phyloP scores from a whole-genome alignment of 148 eudicot genomes.

The Chenopodium berlandieri region DNA sequence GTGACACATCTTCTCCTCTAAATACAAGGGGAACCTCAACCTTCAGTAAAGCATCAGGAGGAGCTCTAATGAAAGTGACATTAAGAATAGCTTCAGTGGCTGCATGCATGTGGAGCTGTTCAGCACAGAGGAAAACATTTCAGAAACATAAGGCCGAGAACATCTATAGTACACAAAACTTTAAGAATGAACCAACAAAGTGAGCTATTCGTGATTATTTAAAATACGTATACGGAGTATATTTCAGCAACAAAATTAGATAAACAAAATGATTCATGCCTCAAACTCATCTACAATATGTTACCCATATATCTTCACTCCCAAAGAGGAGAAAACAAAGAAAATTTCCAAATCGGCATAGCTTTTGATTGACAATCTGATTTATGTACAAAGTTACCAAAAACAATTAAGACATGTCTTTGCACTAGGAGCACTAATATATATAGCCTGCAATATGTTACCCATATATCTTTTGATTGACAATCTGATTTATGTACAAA shows the following conservation, averaged over 20 bases:
- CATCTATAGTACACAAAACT: not conserved
- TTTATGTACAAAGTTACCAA: not conserved
- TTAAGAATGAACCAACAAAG: not conserved
- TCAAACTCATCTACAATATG: not conserved
- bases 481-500: too few relatives aligned
- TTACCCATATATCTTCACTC: not conserved
- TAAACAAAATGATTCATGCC: not conserved
- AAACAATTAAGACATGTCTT: not conserved
- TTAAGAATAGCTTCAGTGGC: conserved; percentile 74
- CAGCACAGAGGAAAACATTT: conserved; percentile 17
- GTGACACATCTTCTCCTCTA: conserved; percentile 91
- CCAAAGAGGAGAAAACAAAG: not conserved
- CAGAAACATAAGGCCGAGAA: not conserved
- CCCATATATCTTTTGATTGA: not conserved
- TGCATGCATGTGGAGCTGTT: conserved; percentile 81
- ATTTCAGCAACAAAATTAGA: not conserved
- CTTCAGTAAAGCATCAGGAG: conserved; percentile 80
- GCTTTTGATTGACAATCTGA: not conserved
- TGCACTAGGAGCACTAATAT: not conserved
- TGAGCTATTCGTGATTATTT: not conserved
- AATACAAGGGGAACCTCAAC: conserved; percentile 84
- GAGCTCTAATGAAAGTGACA: conserved; percentile 92
- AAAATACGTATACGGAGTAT: not conserved
- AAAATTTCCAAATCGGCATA: not conserved
- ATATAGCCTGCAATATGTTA: not conserved